phyloP scores from a whole-genome alignment of 495 filamentous ascomycete species.

The Penicillium daleae region DNA sequence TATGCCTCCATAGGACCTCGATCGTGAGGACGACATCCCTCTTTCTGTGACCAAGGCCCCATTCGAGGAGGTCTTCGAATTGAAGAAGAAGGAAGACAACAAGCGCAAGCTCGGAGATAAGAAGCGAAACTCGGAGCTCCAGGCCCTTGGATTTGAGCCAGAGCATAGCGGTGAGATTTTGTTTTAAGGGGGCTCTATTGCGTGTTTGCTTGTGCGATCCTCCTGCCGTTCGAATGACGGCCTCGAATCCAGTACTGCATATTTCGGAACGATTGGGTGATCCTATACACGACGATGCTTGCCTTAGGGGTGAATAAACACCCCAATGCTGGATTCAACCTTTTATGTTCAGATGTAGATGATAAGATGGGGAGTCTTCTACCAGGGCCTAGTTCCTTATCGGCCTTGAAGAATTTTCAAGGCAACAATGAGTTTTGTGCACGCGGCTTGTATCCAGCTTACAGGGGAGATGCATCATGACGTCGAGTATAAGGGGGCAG shows the following conservation, averaged over 20 bases:
- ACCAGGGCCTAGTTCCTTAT: neutral
- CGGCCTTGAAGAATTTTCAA: slow-evolving; percentile 1
- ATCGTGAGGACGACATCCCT: slow-evolving; percentile 89
- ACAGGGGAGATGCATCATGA: neutral
- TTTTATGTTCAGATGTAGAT: neutral
- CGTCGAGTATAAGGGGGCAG: neutral
- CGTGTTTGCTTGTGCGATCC: slow-evolving; percentile 11
- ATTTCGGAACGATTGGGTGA: neutral
- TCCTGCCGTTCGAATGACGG: neutral
- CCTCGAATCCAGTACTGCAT: neutral
- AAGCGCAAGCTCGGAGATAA: slow-evolving; percentile 75
- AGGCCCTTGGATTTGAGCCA: slow-evolving; percentile 81
- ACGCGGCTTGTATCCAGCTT: neutral
- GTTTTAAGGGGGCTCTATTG: slow-evolving; percentile 47
- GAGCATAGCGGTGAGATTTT: slow-evolving; percentile 79
- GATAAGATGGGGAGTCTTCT: neutral
- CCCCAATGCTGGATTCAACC: neutral
- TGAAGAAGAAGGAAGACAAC: slow-evolving; percentile 69
- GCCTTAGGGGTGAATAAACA: neutral
- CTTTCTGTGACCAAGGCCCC: slow-evolving; percentile 68
- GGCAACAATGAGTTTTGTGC: neutral
- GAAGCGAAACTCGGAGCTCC: slow-evolving; percentile 66
- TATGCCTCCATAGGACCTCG: slow-evolving; percentile 66
- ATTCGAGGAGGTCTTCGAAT: slow-evolving; percentile 66
- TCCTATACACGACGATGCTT: neutral